Conservation (phyloP, 2,329 filamentous ascomycete species). For the Fusarium agapanthi region DNA sequence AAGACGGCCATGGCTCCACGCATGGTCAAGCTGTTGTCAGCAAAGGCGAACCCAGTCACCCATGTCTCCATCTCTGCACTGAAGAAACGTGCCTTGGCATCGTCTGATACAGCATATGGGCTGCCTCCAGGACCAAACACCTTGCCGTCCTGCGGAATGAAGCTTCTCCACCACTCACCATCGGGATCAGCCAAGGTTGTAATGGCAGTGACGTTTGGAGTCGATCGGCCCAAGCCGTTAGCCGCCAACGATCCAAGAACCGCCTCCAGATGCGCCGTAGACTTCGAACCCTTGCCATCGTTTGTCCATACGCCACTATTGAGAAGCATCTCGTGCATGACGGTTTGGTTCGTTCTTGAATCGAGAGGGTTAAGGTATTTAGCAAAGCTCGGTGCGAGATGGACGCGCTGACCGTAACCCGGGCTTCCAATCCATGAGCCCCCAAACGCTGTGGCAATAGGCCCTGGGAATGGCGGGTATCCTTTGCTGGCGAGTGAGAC, state of each 20-base stretch:
- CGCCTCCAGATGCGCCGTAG: slow-evolving; percentile 18
- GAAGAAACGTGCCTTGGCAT: slow-evolving; percentile 7
- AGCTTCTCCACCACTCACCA: slow-evolving; percentile 33
- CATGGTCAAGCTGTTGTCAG: slow-evolving; percentile 15
- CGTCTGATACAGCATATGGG: slow-evolving; percentile 17
- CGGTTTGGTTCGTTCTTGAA: neutral
- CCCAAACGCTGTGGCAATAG: slow-evolving; percentile 14
- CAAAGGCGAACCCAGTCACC: slow-evolving; percentile 32
- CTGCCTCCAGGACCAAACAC: slow-evolving; percentile 29
- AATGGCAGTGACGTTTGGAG: slow-evolving; percentile 6
- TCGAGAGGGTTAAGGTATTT: slow-evolving; percentile 26
- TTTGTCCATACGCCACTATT: slow-evolving; percentile 26
- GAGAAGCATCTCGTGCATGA: slow-evolving; percentile 32
- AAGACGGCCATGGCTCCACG: slow-evolving; percentile 11
- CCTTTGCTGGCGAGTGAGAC: slow-evolving; percentile 28
- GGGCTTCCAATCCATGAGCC: slow-evolving; percentile 29
- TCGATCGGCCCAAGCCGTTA: slow-evolving; percentile 24
- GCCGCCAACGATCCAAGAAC: slow-evolving; percentile 18
- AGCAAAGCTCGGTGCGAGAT: slow-evolving; percentile 23
- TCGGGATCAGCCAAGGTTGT: slow-evolving; percentile 5
- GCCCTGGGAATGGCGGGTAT: slow-evolving; percentile 21
- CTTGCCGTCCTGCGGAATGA: slow-evolving; percentile 24
- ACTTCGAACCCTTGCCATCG: slow-evolving; percentile 8
- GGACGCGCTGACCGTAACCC: slow-evolving; percentile 22
- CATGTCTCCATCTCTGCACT: slow-evolving; percentile 31